Conservation (phyloP, 768 basidiomycete genomes). For the Suillus weaverae region DNA sequence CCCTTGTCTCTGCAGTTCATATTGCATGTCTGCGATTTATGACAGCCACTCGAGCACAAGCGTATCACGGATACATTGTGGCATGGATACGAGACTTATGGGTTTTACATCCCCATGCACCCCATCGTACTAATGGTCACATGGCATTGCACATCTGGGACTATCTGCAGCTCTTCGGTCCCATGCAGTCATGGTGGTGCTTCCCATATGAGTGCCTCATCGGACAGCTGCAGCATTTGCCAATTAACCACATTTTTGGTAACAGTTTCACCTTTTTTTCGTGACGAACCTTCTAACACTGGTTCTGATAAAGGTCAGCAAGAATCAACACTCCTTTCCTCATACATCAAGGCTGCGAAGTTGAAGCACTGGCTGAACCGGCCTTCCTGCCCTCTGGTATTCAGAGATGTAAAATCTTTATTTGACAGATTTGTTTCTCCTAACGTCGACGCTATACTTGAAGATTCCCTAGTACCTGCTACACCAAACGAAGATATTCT, state of each 20-base stretch:
- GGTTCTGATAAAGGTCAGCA: constrained; percentile 9
- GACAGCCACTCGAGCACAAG: background rate
- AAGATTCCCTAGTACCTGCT: too few relatives aligned
- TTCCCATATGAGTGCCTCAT: constrained; percentile 30
- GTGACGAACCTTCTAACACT: too few relatives aligned
- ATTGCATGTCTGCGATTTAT: constrained; percentile 23
- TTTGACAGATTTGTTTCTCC: constrained; percentile 14
- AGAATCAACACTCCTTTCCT: constrained; percentile 10
- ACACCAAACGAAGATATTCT: too few relatives aligned
- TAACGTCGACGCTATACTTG: too few relatives aligned
- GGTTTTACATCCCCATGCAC: constrained; percentile 16
- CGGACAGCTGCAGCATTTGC: constrained; percentile 20
- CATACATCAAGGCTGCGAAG: too few relatives aligned
- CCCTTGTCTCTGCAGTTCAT: constrained; percentile 26
- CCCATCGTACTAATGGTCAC: constrained; percentile 22
- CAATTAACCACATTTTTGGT: constrained; percentile 27
- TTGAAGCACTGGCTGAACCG: constrained; percentile 13
- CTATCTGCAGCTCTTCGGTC: constrained; percentile 38
- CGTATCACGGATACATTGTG: constrained; percentile 21
- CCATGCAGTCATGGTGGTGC: constrained; percentile 34
- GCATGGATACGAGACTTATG: constrained; percentile 21
- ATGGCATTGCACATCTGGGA: constrained; percentile 31
- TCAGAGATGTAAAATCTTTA: constrained; percentile 18
- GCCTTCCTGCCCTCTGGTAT: constrained; percentile 17
- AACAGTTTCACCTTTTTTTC: constrained; percentile 34